Conservation (phyloP, 1,139 yeast genomes). For the Yamadazyma diospyri region DNA sequence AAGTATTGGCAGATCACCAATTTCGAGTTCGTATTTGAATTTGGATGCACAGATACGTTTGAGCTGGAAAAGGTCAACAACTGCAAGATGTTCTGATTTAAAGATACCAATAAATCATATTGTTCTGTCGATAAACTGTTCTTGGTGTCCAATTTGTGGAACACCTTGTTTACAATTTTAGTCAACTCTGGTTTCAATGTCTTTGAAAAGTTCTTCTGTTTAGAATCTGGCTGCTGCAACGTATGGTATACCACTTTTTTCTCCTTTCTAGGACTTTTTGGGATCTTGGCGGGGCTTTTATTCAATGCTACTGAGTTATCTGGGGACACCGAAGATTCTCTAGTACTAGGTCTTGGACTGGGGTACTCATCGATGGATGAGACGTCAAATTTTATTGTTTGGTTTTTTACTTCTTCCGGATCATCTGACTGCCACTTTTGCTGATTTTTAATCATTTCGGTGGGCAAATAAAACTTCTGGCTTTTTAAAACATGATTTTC, state of each 20-base stretch:
- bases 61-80: slow-evolving; percentile 24
- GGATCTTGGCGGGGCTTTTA: neutral
- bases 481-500: slow-evolving; percentile 32
- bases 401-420: slow-evolving; percentile 11
- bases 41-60: no score
- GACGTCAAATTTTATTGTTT: slow-evolving; percentile 34
- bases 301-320: slow-evolving; percentile 7
- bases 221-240: slow-evolving; percentile 14
- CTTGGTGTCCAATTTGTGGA: slow-evolving; percentile 32
- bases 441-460: slow-evolving; percentile 35
- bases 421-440: slow-evolving; percentile 28
- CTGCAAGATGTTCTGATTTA: slow-evolving; percentile 29
- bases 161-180: slow-evolving; percentile 33
- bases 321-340: slow-evolving; percentile 18
- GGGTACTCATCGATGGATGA: slow-evolving; percentile 26
- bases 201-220: slow-evolving; percentile 25
- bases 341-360: slow-evolving; percentile 14
- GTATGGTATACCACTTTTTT: slow-evolving; percentile 11
- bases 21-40: slow-evolving; percentile 19
- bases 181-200: slow-evolving; percentile 27
- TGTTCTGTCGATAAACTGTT: slow-evolving; percentile 33
- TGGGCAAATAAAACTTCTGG: slow-evolving; percentile 39
- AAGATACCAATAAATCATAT: slow-evolving; percentile 30
- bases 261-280: slow-evolving; percentile 1
- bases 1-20: slow-evolving; percentile 38